Evolutionary conservation across 129 eudicot genomes (phyloP), one percentile per base, ranked within the genome.

Genomic region (Helianthus tuberosus): DNA sequence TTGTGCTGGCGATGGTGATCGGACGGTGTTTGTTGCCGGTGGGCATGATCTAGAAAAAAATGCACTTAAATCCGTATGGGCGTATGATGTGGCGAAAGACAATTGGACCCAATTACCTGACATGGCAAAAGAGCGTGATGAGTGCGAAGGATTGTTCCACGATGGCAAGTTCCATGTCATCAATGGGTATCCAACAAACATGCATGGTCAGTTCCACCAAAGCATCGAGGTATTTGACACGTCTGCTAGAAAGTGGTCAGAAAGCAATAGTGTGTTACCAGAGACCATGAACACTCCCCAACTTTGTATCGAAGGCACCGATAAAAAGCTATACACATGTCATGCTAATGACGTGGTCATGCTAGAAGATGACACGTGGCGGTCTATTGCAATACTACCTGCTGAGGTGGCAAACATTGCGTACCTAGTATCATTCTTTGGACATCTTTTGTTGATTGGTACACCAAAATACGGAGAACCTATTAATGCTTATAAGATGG

Each of bases 151-250:
- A 0, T 64, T 84, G 5, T 82, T 81, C 81, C 77, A 68, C 32
- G 15, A 55, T 23, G 97, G 91, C 75, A 86, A 46, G 71, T 88
- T 88, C 82, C 97, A 86, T 59, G 88, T 86, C 89, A 73, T 88
- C 69, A 84, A 83, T 2, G 95, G 95, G 48, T 91, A 88, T 76
- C 60, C 58, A 8, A 88, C 95, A 3, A 58, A 78, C 5, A 69
- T 14, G 82, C 97, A 91, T 57, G 95, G 95, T 3, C 35, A 79
- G 8, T 83, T 84, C 55, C 85, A 54, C 62, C 60, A 68, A 8
- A 82, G 79, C 36, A 82, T 81, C 0, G 91, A 91, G 17, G 43
- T 58, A 13, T 88, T 83, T 32, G 83, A 88, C n/a, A 66, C 25
- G 44, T 66, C 63, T 68, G 58, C 29, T 65, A 81, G 82, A 62